phyloP scores from a whole-genome alignment of 1,284 basidiomycete genomes.

The Trametes hirsuta region DNA sequence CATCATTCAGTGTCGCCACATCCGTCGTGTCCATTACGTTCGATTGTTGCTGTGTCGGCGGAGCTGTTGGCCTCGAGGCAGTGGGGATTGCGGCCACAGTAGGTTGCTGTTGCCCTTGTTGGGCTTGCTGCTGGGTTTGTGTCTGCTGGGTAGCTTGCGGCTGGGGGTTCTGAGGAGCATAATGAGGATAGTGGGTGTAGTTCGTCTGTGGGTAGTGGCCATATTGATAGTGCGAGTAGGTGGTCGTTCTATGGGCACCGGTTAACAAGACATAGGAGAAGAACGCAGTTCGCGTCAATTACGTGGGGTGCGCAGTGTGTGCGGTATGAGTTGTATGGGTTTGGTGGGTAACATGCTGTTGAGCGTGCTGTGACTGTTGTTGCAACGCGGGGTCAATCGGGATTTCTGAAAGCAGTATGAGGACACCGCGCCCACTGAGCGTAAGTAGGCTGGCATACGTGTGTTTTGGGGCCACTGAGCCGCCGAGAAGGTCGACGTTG shows the following conservation, averaged over 20 bases:
- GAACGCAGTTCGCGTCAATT: constrained; percentile 2
- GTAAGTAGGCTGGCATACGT: constrained; percentile 36
- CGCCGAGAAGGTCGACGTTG: constrained; percentile 37
- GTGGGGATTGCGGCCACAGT: constrained; percentile 30
- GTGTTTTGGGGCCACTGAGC: constrained; percentile 44
- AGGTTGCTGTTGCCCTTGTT: constrained; percentile 25
- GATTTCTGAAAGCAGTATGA: constrained; percentile 45
- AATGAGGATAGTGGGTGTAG: constrained; percentile 54
- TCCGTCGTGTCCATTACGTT: constrained; percentile 58
- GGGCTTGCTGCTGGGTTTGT: constrained; percentile 30
- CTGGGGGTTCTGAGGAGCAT: constrained; percentile 50
- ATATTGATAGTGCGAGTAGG: constrained; percentile 51
- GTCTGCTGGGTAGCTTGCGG: constrained; percentile 32
- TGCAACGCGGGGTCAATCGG: constrained; percentile 73
- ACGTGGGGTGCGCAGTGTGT: constrained; percentile 20
- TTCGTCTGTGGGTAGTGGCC: constrained; percentile 59
- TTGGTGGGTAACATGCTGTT: constrained; percentile 5
- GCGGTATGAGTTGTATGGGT: neutral
- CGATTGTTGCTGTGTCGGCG: constrained; percentile 16
- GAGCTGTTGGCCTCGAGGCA: constrained; percentile 10
- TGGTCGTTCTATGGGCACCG: constrained; percentile 34
- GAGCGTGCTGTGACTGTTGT: constrained; percentile 54
- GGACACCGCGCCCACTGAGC: constrained; percentile 27
- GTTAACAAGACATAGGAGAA: constrained; percentile 9
- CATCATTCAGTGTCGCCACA: constrained; percentile 78